These are phyloP conservation scores for Tulasnella sp. DNA, from an alignment of 768 basidiomycete species.

Conservation along the genomic window DNA sequence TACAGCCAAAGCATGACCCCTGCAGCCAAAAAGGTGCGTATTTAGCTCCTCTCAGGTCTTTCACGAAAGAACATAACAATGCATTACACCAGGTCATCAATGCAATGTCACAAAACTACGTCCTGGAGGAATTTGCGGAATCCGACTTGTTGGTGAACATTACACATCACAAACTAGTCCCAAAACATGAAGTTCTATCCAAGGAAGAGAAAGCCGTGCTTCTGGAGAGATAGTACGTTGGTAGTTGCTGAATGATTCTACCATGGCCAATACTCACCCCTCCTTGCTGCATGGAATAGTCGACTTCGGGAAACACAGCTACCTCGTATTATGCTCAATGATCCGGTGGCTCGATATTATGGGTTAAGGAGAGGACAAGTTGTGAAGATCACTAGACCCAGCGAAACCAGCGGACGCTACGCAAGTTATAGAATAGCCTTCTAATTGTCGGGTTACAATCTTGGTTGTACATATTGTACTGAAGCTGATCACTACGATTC, in stretches of 20 bases:
- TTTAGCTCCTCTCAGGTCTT: neutral
- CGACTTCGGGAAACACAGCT: conserved; percentile 96
- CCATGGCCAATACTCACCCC: neutral
- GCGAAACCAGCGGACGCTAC: conserved; percentile 91
- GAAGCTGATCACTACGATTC: neutral
- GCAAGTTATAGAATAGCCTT: conserved; percentile 85
- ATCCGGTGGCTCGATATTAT: conserved; percentile 98
- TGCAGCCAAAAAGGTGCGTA: conserved; percentile 76
- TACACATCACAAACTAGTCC: conserved; percentile 88
- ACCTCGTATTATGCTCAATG: conserved; percentile 88
- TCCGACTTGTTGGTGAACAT: conserved; percentile 95
- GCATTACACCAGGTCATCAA: conserved; percentile 58
- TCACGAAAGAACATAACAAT: conserved; percentile 13
- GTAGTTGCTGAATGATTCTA: neutral
- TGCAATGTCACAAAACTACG: conserved; percentile 75
- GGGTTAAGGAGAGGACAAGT: conserved; percentile 91
- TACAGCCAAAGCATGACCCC: conserved; percentile 96
- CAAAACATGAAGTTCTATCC: conserved; percentile 77
- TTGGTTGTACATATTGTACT: neutral
- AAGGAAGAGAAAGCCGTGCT: conserved; percentile 76
- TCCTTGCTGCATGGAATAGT: conserved; percentile 31
- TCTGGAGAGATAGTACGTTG: conserved; percentile 81
- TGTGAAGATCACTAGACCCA: conserved; percentile 94
- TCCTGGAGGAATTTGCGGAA: conserved; percentile 92
- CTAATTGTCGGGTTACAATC: conserved; percentile 4